A percentile compares a stretch with the other conserved stretches of the same genome.
These are phyloP conservation scores for Lagenidium giganteum DNA, from an alignment of 352 stramenopile species.

Conservation along the genomic window DNA sequence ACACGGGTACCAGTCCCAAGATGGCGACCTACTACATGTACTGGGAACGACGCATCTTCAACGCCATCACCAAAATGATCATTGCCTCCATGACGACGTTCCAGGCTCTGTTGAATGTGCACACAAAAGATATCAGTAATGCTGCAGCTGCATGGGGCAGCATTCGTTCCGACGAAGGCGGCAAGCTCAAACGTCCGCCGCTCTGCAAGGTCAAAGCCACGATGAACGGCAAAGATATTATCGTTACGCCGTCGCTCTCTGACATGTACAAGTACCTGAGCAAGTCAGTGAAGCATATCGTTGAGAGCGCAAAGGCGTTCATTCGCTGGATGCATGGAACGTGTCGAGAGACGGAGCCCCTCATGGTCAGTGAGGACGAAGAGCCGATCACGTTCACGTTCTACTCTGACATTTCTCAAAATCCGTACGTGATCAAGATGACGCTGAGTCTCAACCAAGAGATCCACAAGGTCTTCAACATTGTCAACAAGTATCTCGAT, in stretches of 20 bases:
- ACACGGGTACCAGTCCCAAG: conserved; percentile 86
- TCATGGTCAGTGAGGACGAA: conserved; percentile 90
- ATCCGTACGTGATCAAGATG: conserved; percentile 95
- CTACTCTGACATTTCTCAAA: conserved; percentile 94
- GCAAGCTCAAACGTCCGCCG: conserved; percentile 77
- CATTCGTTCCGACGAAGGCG: conserved; percentile 50
- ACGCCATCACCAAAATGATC: conserved; percentile 96
- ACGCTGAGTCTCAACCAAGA: conserved; percentile 90
- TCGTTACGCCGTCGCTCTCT: conserved; percentile 90
- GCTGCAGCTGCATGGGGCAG: conserved; percentile 32
- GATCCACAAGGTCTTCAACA: conserved; percentile 93
- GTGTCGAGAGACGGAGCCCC: conserved; percentile 86
- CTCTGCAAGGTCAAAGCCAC: conserved; percentile 93
- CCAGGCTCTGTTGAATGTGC: conserved; percentile 87
- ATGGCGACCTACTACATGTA: conserved; percentile 96
- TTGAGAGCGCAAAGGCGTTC: conserved; percentile 93
- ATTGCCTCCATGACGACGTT: conserved; percentile 94
- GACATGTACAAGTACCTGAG: conserved; percentile 97
- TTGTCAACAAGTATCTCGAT: conserved; percentile 93
- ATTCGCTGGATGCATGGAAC: conserved; percentile 95
- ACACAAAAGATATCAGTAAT: conserved; percentile 80
- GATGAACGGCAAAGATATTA: conserved; percentile 94
- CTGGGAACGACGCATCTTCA: conserved; percentile 96
- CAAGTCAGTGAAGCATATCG: conserved; percentile 92
- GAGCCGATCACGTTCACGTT: conserved; percentile 93